Evolutionary conservation across 352 stramenopile genomes (phyloP), one percentile per base, ranked within the genome.

Genomic region (Globisporangium perplexum): DNA sequence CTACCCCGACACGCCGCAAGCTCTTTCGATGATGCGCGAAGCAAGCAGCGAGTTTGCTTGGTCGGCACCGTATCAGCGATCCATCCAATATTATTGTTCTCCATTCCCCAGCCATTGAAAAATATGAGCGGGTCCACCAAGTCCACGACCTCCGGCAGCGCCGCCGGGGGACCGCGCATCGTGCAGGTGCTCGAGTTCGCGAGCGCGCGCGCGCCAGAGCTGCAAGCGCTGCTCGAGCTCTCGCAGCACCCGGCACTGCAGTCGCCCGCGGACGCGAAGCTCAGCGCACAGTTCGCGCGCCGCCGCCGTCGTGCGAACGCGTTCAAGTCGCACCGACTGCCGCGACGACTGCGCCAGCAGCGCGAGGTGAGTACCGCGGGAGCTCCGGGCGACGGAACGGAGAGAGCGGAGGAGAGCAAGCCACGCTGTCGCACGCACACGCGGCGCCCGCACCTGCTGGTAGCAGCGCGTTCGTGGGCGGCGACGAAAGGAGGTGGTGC

Each of bases 181-280:
- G 51, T 88, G 44, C 76, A 90, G 60, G 83, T 93, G 76, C 78
- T 93, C 31, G 75, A 90, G 33, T 90, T 93, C 50, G 79, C 83
- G 22, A 68, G 59, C 33, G 73, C 75, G 35, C 82, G 82, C 30
- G 82, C 79, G 38, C 74, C 74, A 8, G 82, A 93, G 72, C 77
- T 93, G 10, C 71, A 85, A 58, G 77, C 79, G 50, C 68, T 93
- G 41, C 74, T 89, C 8, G 79, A 90, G 41, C 36, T 83, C 2
- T 71, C 79, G 11, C 71, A 76, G 20, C 60, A 74, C 31, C 44
- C 47, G 15, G 31, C 51, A 1, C 39, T 83, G 17, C 17, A 36
- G 0, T 51, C 57, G 20, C 35, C 41, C 0, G 65, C 54, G 3
- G 77, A 83, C n/a, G 54, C 22, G 7, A 89, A 89, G 68, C 51